Percentiles rank a stretch among this genome's conserved stretches.
phyloP scores from a whole-genome alignment of 306 rosid genomes.

The Rubus idaeus region DNA sequence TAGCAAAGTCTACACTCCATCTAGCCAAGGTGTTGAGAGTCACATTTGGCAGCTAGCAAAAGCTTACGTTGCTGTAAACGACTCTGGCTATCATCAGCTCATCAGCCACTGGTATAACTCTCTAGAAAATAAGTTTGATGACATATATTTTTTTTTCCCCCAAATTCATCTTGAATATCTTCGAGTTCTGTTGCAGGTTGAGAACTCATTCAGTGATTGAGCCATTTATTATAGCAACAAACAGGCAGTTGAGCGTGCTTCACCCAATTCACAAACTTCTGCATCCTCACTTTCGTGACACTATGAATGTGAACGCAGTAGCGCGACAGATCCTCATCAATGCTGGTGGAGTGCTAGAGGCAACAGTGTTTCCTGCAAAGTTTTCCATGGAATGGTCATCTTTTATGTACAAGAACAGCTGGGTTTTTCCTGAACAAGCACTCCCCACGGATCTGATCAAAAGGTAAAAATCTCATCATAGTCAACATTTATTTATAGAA shows the following conservation, averaged over 20 bases:
- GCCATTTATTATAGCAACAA: constrained; percentile 75
- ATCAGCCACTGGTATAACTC: constrained; percentile 65
- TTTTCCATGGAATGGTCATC: constrained; percentile 76
- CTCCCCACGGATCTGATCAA: constrained; percentile 69
- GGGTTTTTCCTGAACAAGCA: constrained; percentile 77
- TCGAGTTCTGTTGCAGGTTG: constrained; percentile 46
- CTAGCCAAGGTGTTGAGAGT: constrained; percentile 47
- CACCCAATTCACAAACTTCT: constrained; percentile 79
- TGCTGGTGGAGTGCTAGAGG: constrained; percentile 66
- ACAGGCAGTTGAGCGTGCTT: constrained; percentile 72
- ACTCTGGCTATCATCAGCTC: constrained; percentile 76
- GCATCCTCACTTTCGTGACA: constrained; percentile 78
- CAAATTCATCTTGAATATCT: not conserved
- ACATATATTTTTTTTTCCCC: not conserved
- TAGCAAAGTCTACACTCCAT: constrained; percentile 58
- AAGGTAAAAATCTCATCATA: constrained; percentile 47
- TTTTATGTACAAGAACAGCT: constrained; percentile 50
- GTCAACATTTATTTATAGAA: not conserved
- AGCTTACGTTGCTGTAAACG: constrained; percentile 69
- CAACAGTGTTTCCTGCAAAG: constrained; percentile 55
- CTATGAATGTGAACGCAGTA: constrained; percentile 77
- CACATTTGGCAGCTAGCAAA: constrained; percentile 79
- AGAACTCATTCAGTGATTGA: constrained; percentile 80
- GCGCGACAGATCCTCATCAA: constrained; percentile 66
- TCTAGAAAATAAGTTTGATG: constrained; percentile 1